Percentiles rank a stretch among this genome's conserved stretches.
Evolutionary conservation across 1,284 basidiomycete species (phyloP).

Genomic region (Grifola frondosa): DNA sequence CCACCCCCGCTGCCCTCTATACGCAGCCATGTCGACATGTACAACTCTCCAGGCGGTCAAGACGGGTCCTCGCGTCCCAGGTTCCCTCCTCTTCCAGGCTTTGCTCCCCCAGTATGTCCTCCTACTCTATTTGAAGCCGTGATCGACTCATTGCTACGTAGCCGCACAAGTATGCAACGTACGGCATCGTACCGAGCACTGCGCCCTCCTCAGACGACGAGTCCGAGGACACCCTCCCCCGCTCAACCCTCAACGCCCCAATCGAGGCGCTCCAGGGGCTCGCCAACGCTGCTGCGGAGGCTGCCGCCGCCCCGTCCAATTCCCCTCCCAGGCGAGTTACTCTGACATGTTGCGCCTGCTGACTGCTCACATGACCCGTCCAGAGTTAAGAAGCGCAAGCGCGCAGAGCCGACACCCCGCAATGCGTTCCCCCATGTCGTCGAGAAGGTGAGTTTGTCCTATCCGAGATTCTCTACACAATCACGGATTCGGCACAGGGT

Average conservation of each 20-base stretch:
- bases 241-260: conserved; percentile 81
- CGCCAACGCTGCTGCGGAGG: conserved; percentile 91
- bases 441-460: conserved; percentile 57
- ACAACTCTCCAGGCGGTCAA: conserved; percentile 23
- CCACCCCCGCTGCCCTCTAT: conserved; percentile 25
- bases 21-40: conserved; percentile 30
- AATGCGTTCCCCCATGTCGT: conserved; percentile 84
- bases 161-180: conserved; percentile 82
- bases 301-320: conserved; percentile 66
- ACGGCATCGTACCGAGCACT: conserved; percentile 82
- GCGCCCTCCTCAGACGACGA: conserved; percentile 85
- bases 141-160: conserved; percentile 3
- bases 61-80: conserved; percentile 27
- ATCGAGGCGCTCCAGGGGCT: conserved; percentile 91
- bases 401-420: conserved; percentile 82
- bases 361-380: conserved; percentile 6
- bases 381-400: conserved; percentile 84
- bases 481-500: conserved; percentile 45
- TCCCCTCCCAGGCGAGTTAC: conserved; percentile 15
- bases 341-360: neutral
- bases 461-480: neutral
- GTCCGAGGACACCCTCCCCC: conserved; percentile 81
- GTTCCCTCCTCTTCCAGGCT: conserved; percentile 86
- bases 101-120: conserved; percentile 76
- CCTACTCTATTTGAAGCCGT: conserved; percentile 2